phyloP scores from a whole-genome alignment of 2,329 filamentous ascomycete species.

The Diaporthe humulicola region DNA sequence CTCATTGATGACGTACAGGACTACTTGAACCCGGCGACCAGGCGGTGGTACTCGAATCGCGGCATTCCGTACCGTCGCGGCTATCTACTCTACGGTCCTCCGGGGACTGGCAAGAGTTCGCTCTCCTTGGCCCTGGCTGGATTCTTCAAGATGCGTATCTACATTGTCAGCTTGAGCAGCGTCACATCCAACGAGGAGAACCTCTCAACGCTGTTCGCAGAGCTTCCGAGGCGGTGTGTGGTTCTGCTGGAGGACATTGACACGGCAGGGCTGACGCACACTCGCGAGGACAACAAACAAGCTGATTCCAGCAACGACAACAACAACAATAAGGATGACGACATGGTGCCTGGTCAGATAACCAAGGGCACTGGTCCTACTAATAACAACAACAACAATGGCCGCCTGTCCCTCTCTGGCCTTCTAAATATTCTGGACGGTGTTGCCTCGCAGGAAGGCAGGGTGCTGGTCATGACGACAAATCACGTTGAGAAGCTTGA shows the following conservation, averaged over 20 bases:
- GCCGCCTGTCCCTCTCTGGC: constrained; percentile 77
- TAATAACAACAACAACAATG: constrained; percentile 41
- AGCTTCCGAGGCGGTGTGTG: constrained; percentile 77
- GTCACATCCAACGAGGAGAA: constrained; percentile 74
- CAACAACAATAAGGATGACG: constrained; percentile 42
- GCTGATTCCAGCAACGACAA: constrained; percentile 5
- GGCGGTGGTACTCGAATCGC: constrained; percentile 85
- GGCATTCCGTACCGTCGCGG: constrained; percentile 89
- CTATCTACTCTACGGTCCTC: constrained; percentile 85
- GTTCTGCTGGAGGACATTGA: constrained; percentile 85
- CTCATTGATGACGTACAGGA: constrained; percentile 73
- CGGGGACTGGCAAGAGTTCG: constrained; percentile 84
- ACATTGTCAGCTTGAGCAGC: constrained; percentile 78
- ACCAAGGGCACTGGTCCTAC: constrained; percentile 17
- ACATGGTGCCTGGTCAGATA: constrained; percentile 25
- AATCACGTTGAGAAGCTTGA: constrained; percentile 73
- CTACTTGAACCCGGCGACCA: constrained; percentile 72
- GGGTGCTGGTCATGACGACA: constrained; percentile 76
- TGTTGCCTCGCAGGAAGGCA: constrained; percentile 73
- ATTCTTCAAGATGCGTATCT: constrained; percentile 78
- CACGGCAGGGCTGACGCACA: constrained; percentile 77
- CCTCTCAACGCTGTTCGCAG: constrained; percentile 73
- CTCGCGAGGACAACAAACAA: constrained; percentile 55
- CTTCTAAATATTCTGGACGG: constrained; percentile 87
- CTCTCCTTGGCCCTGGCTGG: constrained; percentile 79